Conservation (phyloP, 2,329 filamentous ascomycete genomes). For the Claviceps citrina region DNA sequence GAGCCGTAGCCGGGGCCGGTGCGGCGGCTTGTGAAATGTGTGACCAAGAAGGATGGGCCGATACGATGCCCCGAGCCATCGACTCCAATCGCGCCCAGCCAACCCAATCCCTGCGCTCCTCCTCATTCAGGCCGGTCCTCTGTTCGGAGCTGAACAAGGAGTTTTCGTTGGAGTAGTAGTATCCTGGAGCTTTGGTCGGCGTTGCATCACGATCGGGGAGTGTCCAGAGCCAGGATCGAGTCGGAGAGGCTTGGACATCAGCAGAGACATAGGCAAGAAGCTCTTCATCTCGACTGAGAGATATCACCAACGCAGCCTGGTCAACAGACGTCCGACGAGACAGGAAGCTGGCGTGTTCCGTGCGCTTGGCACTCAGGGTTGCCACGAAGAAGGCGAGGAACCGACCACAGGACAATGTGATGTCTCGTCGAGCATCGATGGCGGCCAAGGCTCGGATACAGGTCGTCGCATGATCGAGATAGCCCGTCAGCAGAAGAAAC, state of each 20-base stretch:
- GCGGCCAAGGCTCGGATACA: conserved; percentile 58
- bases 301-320: conserved; percentile 17
- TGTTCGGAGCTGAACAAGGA: conserved; percentile 30
- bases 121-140: conserved; percentile 36
- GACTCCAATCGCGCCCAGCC: conserved; percentile 64
- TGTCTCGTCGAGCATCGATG: conserved; percentile 54
- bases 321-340: conserved; percentile 18
- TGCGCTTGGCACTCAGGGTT: conserved; percentile 40
- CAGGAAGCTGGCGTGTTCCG: conserved; percentile 28
- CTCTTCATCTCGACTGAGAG: conserved; percentile 56
- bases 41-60: conserved; percentile 18
- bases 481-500: conserved; percentile 59
- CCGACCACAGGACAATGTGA: conserved; percentile 65
- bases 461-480: conserved; percentile 55
- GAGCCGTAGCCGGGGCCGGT: conserved; percentile 13
- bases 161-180: conserved; percentile 17
- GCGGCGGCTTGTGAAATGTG: conserved; percentile 15
- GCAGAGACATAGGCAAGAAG: conserved; percentile 73
- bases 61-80: conserved; percentile 18
- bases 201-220: conserved; percentile 35
- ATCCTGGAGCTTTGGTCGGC: conserved; percentile 10
- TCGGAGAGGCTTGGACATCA: conserved; percentile 67
- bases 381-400: conserved; percentile 71
- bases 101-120: conserved; percentile 54
- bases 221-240: conserved; percentile 73